Evolutionary conservation across 2,329 filamentous ascomycete species (phyloP), one percentile per base, ranked within the genome.

Genomic region (Aspergillus aculeatinus): DNA sequence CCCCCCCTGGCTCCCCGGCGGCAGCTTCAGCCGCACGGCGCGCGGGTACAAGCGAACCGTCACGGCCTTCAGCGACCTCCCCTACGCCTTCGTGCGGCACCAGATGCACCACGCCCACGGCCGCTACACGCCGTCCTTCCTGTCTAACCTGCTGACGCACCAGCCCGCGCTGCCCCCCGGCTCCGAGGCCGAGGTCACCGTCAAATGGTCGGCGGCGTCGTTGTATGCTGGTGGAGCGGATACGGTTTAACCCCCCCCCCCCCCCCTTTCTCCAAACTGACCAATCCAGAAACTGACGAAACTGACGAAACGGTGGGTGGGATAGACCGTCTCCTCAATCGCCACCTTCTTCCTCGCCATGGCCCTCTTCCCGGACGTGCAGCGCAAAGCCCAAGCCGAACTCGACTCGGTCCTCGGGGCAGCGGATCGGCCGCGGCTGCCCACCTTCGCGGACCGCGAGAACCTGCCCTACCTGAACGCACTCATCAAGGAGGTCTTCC

Each of bases 1-100:
- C 0, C 81, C 81, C 0, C 65, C 74, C 2, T 81, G 81, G 77
- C 64, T 79, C 12, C 81, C 80, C 3, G 80, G 81, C 0, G 74
- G 77, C 5, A 67, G 64, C 2, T 83, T 81, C 70, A 77, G 79
- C 51, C 58, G 66, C 6, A 78, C 66, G 0, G 80, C 79, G 0
- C 70, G 72, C 16, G 33, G 63, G 1, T 79, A 73, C 67, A 69
- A 66, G 4, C 65, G 62, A 7, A 69, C 59, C 6, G 59, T 78
- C 5, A 42, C 63, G 2, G 66, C 72, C 12, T 68, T 71, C 2
- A 67, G 68, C 9, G 72, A 79, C 14, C 67, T 76, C 4, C 70
- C 81, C 0, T 82, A 78, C 57, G 67, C 62, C 2, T 82, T 80
- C 58, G 78, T 80, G 5, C 74, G 77, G 57, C 65, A 76, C 14